These are phyloP conservation scores for Aphanocladium album DNA, from an alignment of 2,329 filamentous ascomycete species.

Conservation along the genomic window DNA sequence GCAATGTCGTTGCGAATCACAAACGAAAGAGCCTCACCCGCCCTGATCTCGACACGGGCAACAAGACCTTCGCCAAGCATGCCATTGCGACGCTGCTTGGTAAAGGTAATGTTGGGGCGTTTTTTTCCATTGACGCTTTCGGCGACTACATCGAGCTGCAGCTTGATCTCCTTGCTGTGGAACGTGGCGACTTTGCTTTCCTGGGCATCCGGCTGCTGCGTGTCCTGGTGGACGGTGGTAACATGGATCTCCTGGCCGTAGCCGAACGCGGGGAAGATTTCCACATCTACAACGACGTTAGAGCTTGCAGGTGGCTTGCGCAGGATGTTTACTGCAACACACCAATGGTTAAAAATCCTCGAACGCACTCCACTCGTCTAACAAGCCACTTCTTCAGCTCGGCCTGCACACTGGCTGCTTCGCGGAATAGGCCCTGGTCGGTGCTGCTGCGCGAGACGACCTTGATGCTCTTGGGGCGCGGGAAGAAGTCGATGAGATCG, in stretches of 20 bases:
- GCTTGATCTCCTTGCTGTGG: constrained; percentile 49
- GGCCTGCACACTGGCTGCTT: constrained; percentile 49
- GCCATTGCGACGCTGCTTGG: constrained; percentile 44
- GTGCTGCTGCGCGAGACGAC: constrained; percentile 44
- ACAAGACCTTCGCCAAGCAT: constrained; percentile 59
- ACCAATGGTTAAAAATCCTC: constrained; percentile 60
- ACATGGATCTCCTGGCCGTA: constrained; percentile 61
- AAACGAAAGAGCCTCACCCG: constrained; percentile 66
- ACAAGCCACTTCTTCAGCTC: constrained; percentile 68
- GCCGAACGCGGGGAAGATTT: constrained; percentile 68
- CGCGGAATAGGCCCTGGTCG: constrained; percentile 46
- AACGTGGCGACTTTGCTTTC: constrained; percentile 60
- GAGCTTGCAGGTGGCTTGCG: constrained; percentile 5
- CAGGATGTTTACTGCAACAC: constrained; percentile 10
- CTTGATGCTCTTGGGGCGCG: constrained; percentile 56
- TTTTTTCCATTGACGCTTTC: constrained; percentile 43
- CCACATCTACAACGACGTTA: constrained; percentile 44
- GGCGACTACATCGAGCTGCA: constrained; percentile 64
- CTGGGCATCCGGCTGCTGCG: constrained; percentile 32
- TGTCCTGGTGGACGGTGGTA: constrained; percentile 48
- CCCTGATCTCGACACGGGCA: constrained; percentile 53
- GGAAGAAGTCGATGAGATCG: constrained; percentile 71
- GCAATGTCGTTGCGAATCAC: constrained; percentile 59
- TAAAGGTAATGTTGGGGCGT: constrained; percentile 51
- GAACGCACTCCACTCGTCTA: constrained; percentile 66